Evolutionary conservation across 1,139 yeast species (phyloP).

Genomic region (Debaryomyces coudertii): DNA sequence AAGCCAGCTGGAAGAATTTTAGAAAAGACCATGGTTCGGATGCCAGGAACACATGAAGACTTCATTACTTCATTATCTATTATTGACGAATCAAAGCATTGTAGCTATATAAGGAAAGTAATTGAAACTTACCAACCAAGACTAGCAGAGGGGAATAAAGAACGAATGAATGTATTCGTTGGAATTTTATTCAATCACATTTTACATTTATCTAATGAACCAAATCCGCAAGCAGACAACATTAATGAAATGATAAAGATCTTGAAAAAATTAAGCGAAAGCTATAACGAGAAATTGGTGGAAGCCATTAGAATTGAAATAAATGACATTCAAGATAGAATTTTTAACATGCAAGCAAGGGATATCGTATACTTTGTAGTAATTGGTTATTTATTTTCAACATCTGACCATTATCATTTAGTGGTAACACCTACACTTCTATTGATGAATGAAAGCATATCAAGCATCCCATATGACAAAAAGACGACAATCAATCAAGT

Average conservation of each 20-base stretch:
- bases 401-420: constrained; percentile 94
- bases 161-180: constrained; percentile 66
- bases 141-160: constrained; percentile 80
- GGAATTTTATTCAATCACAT: constrained; percentile 67
- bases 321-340: constrained; percentile 51
- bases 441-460: constrained; percentile 68
- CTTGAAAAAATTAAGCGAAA: constrained; percentile 64
- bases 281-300: constrained; percentile 66
- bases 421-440: constrained; percentile 84
- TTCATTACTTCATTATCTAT: constrained; percentile 41
- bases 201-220: constrained; percentile 49
- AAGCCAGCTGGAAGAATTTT: constrained; percentile 1
- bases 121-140: constrained; percentile 72
- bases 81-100: constrained; percentile 35
- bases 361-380: constrained; percentile 71
- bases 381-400: constrained; percentile 80
- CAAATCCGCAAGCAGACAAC: constrained; percentile 15
- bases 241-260: constrained; percentile 51
- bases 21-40: constrained; percentile 24
- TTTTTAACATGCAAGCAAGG: constrained; percentile 41
- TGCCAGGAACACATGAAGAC: constrained; percentile 67
- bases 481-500: constrained; percentile 47
- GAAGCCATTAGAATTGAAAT: constrained; percentile 40
- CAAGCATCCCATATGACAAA: constrained; percentile 37
- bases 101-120: constrained; percentile 52